These are phyloP conservation scores for Hortaea werneckii DNA, from an alignment of 2,329 filamentous ascomycete genomes.

Conservation along the genomic window DNA sequence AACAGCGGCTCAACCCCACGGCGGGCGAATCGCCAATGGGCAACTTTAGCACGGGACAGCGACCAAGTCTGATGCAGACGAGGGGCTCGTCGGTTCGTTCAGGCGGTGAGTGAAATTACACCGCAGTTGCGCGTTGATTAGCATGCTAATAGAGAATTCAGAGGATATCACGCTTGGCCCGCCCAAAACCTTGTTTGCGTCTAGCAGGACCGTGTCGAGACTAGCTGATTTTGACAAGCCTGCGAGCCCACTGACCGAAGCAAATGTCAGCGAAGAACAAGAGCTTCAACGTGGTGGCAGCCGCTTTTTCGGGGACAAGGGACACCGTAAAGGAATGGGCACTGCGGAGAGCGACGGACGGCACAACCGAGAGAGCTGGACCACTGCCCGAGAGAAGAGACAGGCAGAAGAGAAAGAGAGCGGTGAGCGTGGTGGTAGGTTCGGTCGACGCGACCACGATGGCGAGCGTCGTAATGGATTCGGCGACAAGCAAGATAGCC, in stretches of 20 bases:
- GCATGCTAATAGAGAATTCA: slow-evolving; percentile 38
- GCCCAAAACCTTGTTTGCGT: slow-evolving; percentile 72
- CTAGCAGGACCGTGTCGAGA: slow-evolving; percentile 49
- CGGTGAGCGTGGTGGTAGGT: slow-evolving; percentile 44
- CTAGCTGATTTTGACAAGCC: slow-evolving; percentile 22
- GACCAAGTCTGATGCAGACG: slow-evolving; percentile 20
- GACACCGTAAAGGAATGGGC: slow-evolving; percentile 29
- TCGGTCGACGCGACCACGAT: slow-evolving; percentile 31
- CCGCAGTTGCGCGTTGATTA: neutral
- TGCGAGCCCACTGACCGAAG: slow-evolving; percentile 16
- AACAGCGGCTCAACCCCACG: slow-evolving; percentile 4
- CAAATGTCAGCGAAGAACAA: slow-evolving; percentile 29
- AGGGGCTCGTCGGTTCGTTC: slow-evolving; percentile 12
- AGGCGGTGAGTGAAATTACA: slow-evolving; percentile 18
- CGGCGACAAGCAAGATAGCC: slow-evolving; percentile 61
- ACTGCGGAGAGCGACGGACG: slow-evolving; percentile 26
- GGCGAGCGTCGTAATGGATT: slow-evolving; percentile 54
- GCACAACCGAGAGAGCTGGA: slow-evolving; percentile 62
- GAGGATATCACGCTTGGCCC: slow-evolving; percentile 83
- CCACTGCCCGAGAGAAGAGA: slow-evolving; percentile 58
- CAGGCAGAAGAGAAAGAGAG: slow-evolving; percentile 56
- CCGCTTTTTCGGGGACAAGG: slow-evolving; percentile 33
- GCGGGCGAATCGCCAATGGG: slow-evolving; percentile 25
- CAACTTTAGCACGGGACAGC: slow-evolving; percentile 25
- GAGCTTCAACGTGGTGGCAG: slow-evolving; percentile 22